phyloP scores from a whole-genome alignment of 495 filamentous ascomycete species.

The Penicillium antarcticum region DNA sequence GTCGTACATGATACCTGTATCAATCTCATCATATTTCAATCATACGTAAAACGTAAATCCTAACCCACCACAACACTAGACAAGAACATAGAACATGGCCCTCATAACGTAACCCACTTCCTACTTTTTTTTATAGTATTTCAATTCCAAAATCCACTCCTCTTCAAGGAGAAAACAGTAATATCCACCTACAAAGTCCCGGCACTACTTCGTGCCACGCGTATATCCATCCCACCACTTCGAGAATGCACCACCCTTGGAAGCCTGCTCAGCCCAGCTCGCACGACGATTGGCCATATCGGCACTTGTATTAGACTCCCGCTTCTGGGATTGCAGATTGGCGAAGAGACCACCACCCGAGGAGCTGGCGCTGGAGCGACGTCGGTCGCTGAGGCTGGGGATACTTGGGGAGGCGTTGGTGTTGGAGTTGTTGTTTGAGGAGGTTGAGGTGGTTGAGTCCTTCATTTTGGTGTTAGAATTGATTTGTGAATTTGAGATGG shows the following conservation, averaged over 20 bases:
- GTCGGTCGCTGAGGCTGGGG: conserved; percentile 25
- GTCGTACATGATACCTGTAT: no score
- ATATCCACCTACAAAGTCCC: conserved; percentile 12
- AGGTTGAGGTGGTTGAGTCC: conserved; percentile 24
- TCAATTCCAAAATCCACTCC: not conserved
- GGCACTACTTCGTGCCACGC: conserved; percentile 1
- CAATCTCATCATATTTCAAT: no score
- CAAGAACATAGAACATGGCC: no score
- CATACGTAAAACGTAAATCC: no score
- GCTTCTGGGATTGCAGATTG: conserved; percentile 50
- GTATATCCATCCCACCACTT: conserved; percentile 56
- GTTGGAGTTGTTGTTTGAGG: conserved; percentile 12
- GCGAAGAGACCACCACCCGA: conserved; percentile 38
- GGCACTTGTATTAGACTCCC: conserved; percentile 37
- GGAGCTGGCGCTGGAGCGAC: conserved; percentile 33
- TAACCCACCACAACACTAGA: no score
- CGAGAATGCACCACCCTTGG: conserved; percentile 42
- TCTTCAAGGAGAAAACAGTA: not conserved
- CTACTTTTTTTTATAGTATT: not conserved
- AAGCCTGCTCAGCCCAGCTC: conserved; percentile 49
- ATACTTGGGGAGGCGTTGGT: conserved; percentile 1
- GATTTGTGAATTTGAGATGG: no score
- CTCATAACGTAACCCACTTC: no score
- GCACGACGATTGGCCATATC: conserved; percentile 35
- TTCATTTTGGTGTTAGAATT: conserved; percentile 6